phyloP scores from a whole-genome alignment of 2,329 filamentous ascomycete genomes.

The Penicillium sclerotiorum region DNA sequence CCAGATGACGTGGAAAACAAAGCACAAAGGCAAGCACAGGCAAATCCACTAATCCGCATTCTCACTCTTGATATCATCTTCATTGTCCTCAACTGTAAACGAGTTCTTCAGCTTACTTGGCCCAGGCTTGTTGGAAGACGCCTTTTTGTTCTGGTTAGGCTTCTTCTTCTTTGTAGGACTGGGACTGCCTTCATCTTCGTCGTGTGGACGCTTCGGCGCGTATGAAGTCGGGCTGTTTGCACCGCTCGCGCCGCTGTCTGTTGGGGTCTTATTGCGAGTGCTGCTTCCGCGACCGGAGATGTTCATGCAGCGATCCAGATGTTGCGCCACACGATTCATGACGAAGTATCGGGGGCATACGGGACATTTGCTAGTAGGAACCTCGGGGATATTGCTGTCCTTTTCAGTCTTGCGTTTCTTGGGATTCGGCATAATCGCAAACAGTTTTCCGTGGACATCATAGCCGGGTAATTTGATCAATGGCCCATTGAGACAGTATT shows the following conservation, averaged over 20 bases:
- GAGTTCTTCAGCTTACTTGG: constrained; percentile 48
- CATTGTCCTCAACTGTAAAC: constrained; percentile 38
- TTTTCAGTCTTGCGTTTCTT: constrained; percentile 43
- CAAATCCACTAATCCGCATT: constrained; percentile 32
- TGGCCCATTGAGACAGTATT: constrained; percentile 64
- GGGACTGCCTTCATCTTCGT: constrained; percentile 47
- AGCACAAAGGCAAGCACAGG: constrained; percentile 5
- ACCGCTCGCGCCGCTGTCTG: constrained; percentile 49
- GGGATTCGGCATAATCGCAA: constrained; percentile 50
- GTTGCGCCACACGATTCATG: constrained; percentile 63
- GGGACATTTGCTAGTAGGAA: constrained; percentile 56
- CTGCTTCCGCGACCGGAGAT: constrained; percentile 56
- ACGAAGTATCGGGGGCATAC: constrained; percentile 64
- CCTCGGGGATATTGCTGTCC: constrained; percentile 26
- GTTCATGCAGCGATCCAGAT: constrained; percentile 63
- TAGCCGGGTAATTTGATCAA: constrained; percentile 60
- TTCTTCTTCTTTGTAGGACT: constrained; percentile 56
- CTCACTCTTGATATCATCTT: constrained; percentile 40
- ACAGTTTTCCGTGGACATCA: constrained; percentile 62
- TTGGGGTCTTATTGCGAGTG: constrained; percentile 45
- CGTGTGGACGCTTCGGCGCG: constrained; percentile 41
- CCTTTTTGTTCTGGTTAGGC: constrained; percentile 40
- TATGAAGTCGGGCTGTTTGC: constrained; percentile 37
- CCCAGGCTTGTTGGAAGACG: constrained; percentile 39
- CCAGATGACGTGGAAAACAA: constrained; percentile 12